Evolutionary conservation across 139 green algal species (phyloP).

Genomic region (Chlamydomonas urium): DNA sequence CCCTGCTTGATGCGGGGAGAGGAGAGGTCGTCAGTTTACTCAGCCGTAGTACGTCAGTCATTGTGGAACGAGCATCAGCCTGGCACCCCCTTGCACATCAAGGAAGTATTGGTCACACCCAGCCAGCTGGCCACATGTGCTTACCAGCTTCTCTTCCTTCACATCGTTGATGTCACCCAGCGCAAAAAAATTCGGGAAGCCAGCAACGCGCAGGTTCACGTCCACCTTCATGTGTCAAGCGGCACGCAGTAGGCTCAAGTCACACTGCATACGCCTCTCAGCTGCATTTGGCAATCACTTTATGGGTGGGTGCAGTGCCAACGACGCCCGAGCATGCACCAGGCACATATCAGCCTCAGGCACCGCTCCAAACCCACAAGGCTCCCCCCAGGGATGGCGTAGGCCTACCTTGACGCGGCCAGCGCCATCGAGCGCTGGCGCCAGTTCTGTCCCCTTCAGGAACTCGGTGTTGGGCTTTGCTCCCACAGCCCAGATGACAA

Average conservation of each 20-base stretch:
- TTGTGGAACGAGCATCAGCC: neutral
- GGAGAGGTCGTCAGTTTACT: neutral
- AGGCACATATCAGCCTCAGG: no score
- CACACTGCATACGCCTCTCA: no score
- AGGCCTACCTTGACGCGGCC: constrained; percentile 10
- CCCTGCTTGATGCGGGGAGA: constrained; percentile 6
- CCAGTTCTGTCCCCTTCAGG: neutral
- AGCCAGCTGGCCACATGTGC: neutral
- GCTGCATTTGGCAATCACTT: no score
- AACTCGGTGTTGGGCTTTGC: constrained; percentile 11
- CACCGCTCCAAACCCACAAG: no score
- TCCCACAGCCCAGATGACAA: neutral
- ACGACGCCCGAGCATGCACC: no score
- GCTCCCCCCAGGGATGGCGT: no score
- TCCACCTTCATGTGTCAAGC: constrained; percentile 4
- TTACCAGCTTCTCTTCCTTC: constrained; percentile 11
- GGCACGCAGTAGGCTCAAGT: no score
- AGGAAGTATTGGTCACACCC: neutral
- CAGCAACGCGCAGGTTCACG: neutral
- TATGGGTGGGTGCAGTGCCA: no score
- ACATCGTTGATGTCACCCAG: neutral
- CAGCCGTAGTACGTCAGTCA: neutral
- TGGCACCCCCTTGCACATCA: neutral
- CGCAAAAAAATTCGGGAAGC: neutral
- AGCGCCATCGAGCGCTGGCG: neutral